Evolutionary conservation across 768 basidiomycete genomes (phyloP).

Genomic region (Pulveroboletus ravenelii): DNA sequence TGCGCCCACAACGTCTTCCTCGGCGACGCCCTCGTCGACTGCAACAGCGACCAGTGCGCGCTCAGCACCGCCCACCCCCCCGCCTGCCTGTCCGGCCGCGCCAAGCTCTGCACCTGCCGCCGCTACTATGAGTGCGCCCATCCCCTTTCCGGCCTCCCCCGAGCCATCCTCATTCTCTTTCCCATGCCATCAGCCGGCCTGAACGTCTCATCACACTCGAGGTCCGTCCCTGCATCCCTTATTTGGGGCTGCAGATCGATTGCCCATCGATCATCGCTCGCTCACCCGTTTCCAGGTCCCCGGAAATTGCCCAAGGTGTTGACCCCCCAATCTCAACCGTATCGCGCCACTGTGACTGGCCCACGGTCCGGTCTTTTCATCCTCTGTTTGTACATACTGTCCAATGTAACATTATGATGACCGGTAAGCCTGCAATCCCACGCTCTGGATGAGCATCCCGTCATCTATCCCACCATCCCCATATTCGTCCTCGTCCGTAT

Average conservation of each 20-base stretch:
- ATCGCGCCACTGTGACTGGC: no score
- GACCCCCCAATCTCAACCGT: neutral
- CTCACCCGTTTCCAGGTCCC: conserved; percentile 29
- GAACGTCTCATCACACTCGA: conserved; percentile 43
- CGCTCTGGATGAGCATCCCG: conserved; percentile 47
- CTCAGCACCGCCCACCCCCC: conserved; percentile 48
- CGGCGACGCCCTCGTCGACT: conserved; percentile 48
- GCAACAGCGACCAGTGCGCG: conserved; percentile 39
- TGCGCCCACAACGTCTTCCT: conserved; percentile 55
- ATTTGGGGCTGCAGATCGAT: neutral
- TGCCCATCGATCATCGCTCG: neutral
- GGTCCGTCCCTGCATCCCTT: conserved; percentile 32
- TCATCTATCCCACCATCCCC: conserved; percentile 65
- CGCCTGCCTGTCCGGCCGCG: conserved; percentile 31
- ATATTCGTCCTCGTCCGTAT: conserved; percentile 53
- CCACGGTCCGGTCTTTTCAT: no score
- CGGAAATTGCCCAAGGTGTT: conserved; percentile 38
- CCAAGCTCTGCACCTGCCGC: conserved; percentile 43
- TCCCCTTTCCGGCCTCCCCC: neutral
- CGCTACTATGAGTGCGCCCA: conserved; percentile 49
- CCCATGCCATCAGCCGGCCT: conserved; percentile 41
- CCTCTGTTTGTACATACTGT: conserved; percentile 14
- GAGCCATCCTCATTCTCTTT: neutral
- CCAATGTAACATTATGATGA: conserved; percentile 15
- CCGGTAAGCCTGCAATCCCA: conserved; percentile 27